Conservation (phyloP, 1,284 basidiomycete species). For the Sanghuangporus baumii region DNA sequence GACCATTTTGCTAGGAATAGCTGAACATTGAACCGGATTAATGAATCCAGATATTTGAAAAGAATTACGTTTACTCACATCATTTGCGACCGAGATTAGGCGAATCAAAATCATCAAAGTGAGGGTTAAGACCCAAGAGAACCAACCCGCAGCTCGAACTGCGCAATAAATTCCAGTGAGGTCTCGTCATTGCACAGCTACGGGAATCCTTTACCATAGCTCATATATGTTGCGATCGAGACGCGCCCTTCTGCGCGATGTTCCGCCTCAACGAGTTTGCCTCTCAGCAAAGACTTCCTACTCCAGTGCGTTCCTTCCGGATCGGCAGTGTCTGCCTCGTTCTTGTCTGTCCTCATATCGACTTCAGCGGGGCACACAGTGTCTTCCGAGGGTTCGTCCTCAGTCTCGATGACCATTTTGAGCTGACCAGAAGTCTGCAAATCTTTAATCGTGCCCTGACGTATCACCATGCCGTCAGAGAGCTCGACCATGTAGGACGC, state of each 20-base stretch:
- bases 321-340: constrained; percentile 34
- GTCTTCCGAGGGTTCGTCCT: constrained; percentile 34
- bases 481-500: constrained; percentile 67
- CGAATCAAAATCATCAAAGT: constrained; percentile 51
- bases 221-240: constrained; percentile 42
- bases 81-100: constrained; percentile 50
- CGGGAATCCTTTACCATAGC: constrained; percentile 7
- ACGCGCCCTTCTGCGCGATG: constrained; percentile 61
- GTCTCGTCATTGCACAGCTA: background rate
- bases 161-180: constrained; percentile 42
- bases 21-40: constrained; percentile 26
- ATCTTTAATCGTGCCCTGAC: constrained; percentile 51
- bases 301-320: constrained; percentile 2
- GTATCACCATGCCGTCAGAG: constrained; percentile 51
- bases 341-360: constrained; percentile 26
- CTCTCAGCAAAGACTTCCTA: constrained; percentile 25
- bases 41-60: background rate
- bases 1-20: constrained; percentile 63
- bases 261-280: constrained; percentile 60
- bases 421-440: constrained; percentile 50
- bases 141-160: constrained; percentile 52
- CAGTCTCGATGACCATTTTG: constrained; percentile 42
- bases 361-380: constrained; percentile 18
- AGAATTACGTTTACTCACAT: constrained; percentile 34
- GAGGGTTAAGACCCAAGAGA: constrained; percentile 50